Percentiles rank a stretch among this genome's conserved stretches.
These are phyloP conservation scores for Hypoxylon sp. DNA, from an alignment of 2,329 filamentous ascomycete species.

Conservation along the genomic window DNA sequence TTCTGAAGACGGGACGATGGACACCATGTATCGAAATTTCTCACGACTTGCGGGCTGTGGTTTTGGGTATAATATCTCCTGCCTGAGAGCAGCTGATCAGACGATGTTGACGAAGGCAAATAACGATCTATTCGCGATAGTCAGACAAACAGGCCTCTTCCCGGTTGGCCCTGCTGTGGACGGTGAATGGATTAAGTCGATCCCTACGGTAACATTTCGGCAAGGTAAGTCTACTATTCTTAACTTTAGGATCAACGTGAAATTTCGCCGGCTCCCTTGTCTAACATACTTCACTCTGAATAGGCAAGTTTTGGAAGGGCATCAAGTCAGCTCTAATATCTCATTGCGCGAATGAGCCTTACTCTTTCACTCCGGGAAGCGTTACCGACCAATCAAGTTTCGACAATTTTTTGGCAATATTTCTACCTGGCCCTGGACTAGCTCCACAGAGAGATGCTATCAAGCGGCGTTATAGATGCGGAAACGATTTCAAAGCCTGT, in stretches of 20 bases:
- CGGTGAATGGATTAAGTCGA: neutral
- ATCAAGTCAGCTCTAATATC: conserved; percentile 54
- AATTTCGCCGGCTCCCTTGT: too few species aligned
- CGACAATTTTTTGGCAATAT: neutral
- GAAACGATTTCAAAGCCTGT: neutral
- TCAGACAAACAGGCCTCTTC: neutral
- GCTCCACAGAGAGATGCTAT: neutral
- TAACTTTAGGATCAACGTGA: neutral
- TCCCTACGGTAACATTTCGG: neutral
- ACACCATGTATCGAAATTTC: conserved; percentile 50
- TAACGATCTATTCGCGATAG: neutral
- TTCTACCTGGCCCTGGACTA: neutral
- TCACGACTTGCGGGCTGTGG: conserved; percentile 11
- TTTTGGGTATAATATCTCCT: neutral
- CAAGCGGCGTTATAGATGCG: neutral
- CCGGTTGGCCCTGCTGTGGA: neutral
- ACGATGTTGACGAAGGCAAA: neutral
- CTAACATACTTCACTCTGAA: neutral
- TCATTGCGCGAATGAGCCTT: conserved; percentile 55
- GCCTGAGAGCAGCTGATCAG: neutral
- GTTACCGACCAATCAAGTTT: neutral
- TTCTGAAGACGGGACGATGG: conserved; percentile 36
- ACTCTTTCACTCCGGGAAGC: neutral
- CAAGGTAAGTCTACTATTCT: neutral
- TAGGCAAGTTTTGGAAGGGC: conserved; percentile 54